phyloP scores from a whole-genome alignment of 2,329 filamentous ascomycete species.

The Coniochaeta prunicola region DNA sequence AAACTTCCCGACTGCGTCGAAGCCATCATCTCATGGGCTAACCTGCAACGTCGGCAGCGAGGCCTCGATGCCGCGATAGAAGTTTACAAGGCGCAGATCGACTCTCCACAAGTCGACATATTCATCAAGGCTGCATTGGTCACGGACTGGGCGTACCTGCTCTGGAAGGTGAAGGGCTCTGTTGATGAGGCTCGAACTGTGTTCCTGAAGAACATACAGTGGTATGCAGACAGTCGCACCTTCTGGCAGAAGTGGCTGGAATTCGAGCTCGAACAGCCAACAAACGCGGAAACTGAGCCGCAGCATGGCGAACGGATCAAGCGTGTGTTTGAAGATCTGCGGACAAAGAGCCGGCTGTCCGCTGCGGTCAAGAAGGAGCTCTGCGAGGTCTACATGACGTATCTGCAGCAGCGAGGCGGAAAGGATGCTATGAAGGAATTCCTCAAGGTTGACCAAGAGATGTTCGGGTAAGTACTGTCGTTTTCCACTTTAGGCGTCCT shows the following conservation, averaged over 20 bases:
- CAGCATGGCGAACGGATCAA: conserved; percentile 69
- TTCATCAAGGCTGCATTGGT: conserved; percentile 82
- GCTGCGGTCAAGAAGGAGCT: conserved; percentile 64
- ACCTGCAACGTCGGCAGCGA: conserved; percentile 74
- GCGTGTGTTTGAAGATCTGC: conserved; percentile 69
- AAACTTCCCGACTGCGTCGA: conserved; percentile 76
- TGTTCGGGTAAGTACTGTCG: conserved; percentile 64
- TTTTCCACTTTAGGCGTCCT: no score
- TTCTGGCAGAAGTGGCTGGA: conserved; percentile 89
- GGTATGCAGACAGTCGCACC: conserved; percentile 74
- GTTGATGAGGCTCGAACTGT: conserved; percentile 75
- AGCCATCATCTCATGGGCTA: conserved; percentile 81
- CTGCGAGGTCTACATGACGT: conserved; percentile 70
- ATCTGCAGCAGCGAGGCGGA: conserved; percentile 74
- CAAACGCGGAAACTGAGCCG: conserved; percentile 54
- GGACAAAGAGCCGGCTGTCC: conserved; percentile 64
- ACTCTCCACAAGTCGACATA: conserved; percentile 62
- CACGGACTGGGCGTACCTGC: conserved; percentile 76
- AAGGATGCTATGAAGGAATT: conserved; percentile 84
- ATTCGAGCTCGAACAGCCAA: conserved; percentile 83
- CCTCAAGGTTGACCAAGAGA: conserved; percentile 72
- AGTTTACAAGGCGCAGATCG: conserved; percentile 74
- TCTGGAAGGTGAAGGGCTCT: conserved; percentile 83
- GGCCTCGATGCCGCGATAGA: conserved; percentile 80
- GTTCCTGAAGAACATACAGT: conserved; percentile 74